These are phyloP conservation scores for Bretschneidera sinensis DNA, from an alignment of 345 rosid genomes.

Conservation along the genomic window DNA sequence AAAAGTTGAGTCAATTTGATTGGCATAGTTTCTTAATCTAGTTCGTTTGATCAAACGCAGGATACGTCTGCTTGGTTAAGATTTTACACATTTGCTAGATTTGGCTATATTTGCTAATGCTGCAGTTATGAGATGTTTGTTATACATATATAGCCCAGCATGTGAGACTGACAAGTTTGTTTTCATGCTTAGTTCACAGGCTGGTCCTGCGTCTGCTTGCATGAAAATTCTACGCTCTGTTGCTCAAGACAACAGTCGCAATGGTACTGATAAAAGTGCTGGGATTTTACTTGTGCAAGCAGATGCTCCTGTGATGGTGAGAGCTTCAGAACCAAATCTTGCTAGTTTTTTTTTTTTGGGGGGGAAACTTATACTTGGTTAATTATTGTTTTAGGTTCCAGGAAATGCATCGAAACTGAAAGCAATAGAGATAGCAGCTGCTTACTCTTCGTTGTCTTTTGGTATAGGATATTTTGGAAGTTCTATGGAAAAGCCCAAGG, in stretches of 20 bases:
- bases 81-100: background rate
- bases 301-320: conserved; percentile 59
- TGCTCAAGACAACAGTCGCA: conserved; percentile 37
- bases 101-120: background rate
- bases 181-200: conserved; percentile 57
- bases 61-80: background rate
- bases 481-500: conserved; percentile 81
- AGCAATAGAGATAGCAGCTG: conserved; percentile 89
- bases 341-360: background rate
- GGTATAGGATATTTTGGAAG: conserved; percentile 91
- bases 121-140: background rate
- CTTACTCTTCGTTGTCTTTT: conserved; percentile 71
- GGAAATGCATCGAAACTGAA: conserved; percentile 50
- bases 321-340: conserved; percentile 16
- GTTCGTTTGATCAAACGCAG: background rate
- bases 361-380: background rate
- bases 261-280: conserved; percentile 48
- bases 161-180: conserved; percentile 11
- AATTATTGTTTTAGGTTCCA: conserved; percentile 32
- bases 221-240: conserved; percentile 57
- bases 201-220: conserved; percentile 93
- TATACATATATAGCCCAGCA: background rate
- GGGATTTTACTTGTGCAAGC: conserved; percentile 83
- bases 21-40: background rate
- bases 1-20: background rate